Evolutionary conservation across 2,329 filamentous ascomycete species (phyloP), one percentile per base, ranked within the genome.

Genomic region (Zarea fungicola): DNA sequence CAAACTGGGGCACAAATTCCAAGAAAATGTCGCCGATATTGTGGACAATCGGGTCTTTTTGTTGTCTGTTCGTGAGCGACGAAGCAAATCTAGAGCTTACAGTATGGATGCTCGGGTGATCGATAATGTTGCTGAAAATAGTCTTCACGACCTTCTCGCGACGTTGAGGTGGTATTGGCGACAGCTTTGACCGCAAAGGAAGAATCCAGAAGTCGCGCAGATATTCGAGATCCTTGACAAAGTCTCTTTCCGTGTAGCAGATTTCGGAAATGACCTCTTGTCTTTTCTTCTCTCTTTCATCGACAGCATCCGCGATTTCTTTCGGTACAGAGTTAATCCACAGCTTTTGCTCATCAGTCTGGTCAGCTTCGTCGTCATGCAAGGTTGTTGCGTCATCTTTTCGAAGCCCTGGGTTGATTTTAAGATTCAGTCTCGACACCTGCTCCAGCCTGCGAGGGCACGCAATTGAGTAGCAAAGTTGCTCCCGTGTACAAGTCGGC

Each of bases 281-380:
- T 37, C 93, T 83, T 73, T 97, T 97, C 82, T 96, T 95, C 67
- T 99, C 93, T 56, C 81, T 82, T 57, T 99, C 93, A 42, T 83
- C 84, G 25, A 96, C 85, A 62, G 85, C 88, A 58, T 97, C 91
- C 1, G 91, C 90, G 50, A 99, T 76, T 65, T 97, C 93, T 66
- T 96, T 93, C 1, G 91, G 89, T 29, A 99, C 93, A 13, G 91
- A 96, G 66, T 97, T 97, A 68, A 99, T 99, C 93, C 93, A 99
- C 31, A 99, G 78, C 68, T 97, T 97, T 72, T 97, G 93, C 65
- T 97, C 91, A 62, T 96, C 90, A 26, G 86, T 89, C 60, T 93
- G 85, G 51, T 91, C 87, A 35, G 66, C 74, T 54, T 93, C 89
- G 58, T 95, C 90, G 61, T 95, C 91, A 61, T 93, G 63, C 75